Evolutionary conservation across 1,284 basidiomycete genomes (phyloP), one percentile per base, ranked within the genome.

Genomic region (Malassezia japonica): DNA sequence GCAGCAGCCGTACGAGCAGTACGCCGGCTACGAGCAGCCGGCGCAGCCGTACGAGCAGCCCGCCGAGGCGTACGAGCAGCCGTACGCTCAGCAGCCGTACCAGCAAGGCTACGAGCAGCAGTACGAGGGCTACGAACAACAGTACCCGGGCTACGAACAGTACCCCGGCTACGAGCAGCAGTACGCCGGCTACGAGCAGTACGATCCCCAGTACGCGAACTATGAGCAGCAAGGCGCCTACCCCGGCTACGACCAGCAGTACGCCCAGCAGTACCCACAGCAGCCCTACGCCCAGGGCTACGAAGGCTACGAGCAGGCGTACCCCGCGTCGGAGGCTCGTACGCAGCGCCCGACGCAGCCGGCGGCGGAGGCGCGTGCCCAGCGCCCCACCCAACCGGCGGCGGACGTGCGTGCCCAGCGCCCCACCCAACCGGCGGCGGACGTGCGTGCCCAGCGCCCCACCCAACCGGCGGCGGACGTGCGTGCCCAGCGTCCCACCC

Each of bases 181-280:
- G 41, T 24, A 31, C 18, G 18, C 27, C 13, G 7, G 20, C 12
- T 43, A 43, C 28, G 18, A 43, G 12, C 28, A 43, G 33, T 16
- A 35, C 8, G 8, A 35, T 6, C 33, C 12, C 20, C 32, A 36
- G n/a, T n/a, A n/a, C n/a, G n/a, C n/a, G n/a, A n/a, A n/a, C n/a
- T n/a, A n/a, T n/a, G n/a, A n/a, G n/a, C n/a, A n/a, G n/a, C n/a
- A n/a, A n/a, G n/a, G n/a, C 8, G 16, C n/a, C 15, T 29, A 37
- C 21, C 33, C 36, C 15, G 12, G 18, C 16, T 18, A 29, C 27
- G 16, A 32, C 6, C 44, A 46, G 34, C 34, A 12, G 18, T 37
- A 46, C 24, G 32, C 12, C 6, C 36, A 36, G 24, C 44, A 35
- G 44, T 29, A 46, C 7, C 23, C 33, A 7, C 44, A 46, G 29